Evolutionary conservation across 805 yeast species (phyloP).

Genomic region (Kodamaea neixiangensis): DNA sequence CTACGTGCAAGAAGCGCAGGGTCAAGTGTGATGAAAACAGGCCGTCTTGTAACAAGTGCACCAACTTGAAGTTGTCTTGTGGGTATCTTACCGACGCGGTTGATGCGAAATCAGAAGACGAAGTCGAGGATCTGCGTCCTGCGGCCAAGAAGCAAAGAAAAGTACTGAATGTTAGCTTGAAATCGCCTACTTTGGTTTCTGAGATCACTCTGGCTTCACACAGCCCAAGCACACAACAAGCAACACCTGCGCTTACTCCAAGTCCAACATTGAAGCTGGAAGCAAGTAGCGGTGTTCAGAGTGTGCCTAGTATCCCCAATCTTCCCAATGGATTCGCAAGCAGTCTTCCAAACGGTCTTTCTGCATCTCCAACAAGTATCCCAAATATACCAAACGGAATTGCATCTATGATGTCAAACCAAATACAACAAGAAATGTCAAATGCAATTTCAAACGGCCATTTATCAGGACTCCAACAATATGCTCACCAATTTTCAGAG

Average conservation of each 20-base stretch:
- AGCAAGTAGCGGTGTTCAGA: neutral
- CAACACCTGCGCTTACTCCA: slow-evolving; percentile 27
- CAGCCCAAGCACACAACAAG: slow-evolving; percentile 22
- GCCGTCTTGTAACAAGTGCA: slow-evolving; percentile 79
- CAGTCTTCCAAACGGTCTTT: neutral
- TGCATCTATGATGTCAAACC: neutral
- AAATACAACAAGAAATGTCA: slow-evolving; percentile 1
- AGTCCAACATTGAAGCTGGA: slow-evolving; percentile 3
- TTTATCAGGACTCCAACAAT: neutral
- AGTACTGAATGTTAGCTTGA: slow-evolving; percentile 2
- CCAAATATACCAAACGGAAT: neutral
- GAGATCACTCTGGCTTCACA: neutral
- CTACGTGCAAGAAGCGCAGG: slow-evolving; percentile 83
- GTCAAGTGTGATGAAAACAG: slow-evolving; percentile 91
- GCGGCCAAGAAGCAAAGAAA: slow-evolving; percentile 6
- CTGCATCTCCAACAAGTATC: neutral
- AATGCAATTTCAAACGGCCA: neutral
- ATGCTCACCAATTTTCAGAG: slow-evolving; percentile 1
- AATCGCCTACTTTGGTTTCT: slow-evolving; percentile 7
- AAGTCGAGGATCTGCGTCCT: slow-evolving; percentile 3
- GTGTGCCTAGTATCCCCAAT: neutral
- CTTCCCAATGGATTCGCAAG: neutral
- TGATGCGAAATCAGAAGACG: slow-evolving; percentile 5
- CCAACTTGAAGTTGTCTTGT: slow-evolving; percentile 77
- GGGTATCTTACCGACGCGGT: slow-evolving; percentile 45